Conservation (phyloP, 352 stramenopile genomes). For the Globisporangium parvum region DNA sequence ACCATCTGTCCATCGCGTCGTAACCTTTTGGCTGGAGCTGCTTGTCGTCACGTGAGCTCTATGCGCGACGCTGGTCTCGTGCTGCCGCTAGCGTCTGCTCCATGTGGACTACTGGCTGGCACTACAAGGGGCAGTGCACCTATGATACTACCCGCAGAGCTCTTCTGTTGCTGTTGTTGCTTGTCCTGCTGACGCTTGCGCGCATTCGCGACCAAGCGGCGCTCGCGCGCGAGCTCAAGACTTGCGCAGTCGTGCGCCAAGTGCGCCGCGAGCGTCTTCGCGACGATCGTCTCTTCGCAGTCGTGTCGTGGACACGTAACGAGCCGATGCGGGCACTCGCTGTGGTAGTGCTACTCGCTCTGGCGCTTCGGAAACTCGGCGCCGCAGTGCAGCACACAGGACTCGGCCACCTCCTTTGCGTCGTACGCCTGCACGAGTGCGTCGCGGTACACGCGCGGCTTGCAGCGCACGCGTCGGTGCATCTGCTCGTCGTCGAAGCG, state of each 20-base stretch:
- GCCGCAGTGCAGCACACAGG: constrained; percentile 42
- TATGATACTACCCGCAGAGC: no score
- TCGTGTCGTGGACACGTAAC: constrained; percentile 37
- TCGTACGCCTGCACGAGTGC: constrained; percentile 28
- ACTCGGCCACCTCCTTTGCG: constrained; percentile 31
- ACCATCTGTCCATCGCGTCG: background rate
- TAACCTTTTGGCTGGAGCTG: no score
- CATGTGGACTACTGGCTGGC: no score
- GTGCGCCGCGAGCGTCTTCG: constrained; percentile 29
- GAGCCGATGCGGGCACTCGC: constrained; percentile 43
- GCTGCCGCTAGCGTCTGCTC: no score
- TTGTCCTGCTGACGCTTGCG: background rate
- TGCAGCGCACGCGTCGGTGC: constrained; percentile 30
- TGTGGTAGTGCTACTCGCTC: constrained; percentile 30
- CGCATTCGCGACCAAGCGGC: constrained; percentile 29
- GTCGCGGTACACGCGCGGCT: constrained; percentile 32
- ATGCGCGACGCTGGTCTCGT: no score
- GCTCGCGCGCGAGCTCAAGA: constrained; percentile 14
- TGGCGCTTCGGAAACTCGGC: constrained; percentile 25
- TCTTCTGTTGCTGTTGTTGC: background rate
- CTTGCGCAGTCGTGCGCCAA: constrained; percentile 37
- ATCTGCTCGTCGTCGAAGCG: constrained; percentile 23
- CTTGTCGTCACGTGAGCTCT: no score
- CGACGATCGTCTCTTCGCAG: constrained; percentile 47
- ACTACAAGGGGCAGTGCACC: no score